Conservation (phyloP, 768 basidiomycete genomes). For the Phylloporus sp. region DNA sequence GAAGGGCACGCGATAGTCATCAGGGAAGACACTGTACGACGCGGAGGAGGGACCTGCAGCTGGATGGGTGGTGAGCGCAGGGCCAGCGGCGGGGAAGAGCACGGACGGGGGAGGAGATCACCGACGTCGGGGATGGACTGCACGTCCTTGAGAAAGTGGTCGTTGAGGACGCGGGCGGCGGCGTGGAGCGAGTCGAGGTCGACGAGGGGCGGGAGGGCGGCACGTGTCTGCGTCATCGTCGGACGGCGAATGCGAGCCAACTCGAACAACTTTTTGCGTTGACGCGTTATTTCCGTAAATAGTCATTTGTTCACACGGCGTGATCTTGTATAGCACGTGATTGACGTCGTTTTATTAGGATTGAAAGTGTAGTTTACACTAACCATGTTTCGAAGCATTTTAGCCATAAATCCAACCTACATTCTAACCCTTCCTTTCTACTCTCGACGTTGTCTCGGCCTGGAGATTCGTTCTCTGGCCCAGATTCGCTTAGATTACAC, state of each 20-base stretch:
- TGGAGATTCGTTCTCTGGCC: too few relatives aligned
- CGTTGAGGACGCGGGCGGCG: slow-evolving; percentile 64
- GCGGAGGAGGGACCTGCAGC: slow-evolving; percentile 67
- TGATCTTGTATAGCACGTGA: not conserved
- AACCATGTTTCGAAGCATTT: too few relatives aligned
- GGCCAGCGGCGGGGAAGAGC: not conserved
- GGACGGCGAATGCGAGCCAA: not conserved
- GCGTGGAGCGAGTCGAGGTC: slow-evolving; percentile 62
- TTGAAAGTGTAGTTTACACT: too few relatives aligned
- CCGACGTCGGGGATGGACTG: slow-evolving; percentile 73
- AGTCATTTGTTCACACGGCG: not conserved
- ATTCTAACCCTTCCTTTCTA: too few relatives aligned
- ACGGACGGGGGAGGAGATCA: slow-evolving; percentile 63
- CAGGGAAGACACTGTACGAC: slow-evolving; percentile 73
- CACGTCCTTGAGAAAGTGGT: slow-evolving; percentile 67
- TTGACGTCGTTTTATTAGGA: too few relatives aligned
- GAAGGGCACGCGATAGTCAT: slow-evolving; percentile 75
- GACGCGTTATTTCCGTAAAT: not conserved
- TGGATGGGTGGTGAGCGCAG: slow-evolving; percentile 26
- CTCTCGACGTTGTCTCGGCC: too few relatives aligned
- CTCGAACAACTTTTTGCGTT: not conserved
- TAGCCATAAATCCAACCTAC: too few relatives aligned
- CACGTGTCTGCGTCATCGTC: slow-evolving; percentile 20
- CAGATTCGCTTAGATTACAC: too few relatives aligned
- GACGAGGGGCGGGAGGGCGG: slow-evolving; percentile 30